These are phyloP conservation scores for Globisporangium ultimum DNA, from an alignment of 352 stramenopile genomes.

Conservation along the genomic window DNA sequence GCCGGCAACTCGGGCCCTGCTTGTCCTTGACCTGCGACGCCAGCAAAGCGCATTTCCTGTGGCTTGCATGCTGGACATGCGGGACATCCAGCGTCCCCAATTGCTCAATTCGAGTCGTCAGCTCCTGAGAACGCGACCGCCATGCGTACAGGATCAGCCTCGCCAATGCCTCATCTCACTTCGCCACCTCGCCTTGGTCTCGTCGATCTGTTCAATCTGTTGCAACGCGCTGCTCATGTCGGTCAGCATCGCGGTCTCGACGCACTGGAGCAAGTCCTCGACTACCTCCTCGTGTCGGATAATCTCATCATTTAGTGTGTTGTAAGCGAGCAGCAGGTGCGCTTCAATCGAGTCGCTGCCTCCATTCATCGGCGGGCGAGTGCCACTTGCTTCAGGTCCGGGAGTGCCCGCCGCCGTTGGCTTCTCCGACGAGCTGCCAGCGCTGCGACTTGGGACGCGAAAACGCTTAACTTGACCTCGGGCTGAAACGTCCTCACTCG, in stretches of 20 bases:
- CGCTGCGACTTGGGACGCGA: too few species aligned
- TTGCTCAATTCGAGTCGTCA: background rate
- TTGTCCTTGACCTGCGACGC: constrained; percentile 37
- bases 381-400: too few species aligned
- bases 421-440: too few species aligned
- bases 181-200: background rate
- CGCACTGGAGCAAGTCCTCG: constrained; percentile 20
- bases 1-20: background rate
- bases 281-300: constrained; percentile 37
- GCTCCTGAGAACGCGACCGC: background rate
- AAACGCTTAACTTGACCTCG: too few species aligned
- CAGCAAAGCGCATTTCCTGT: constrained; percentile 35
- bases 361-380: too few species aligned
- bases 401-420: too few species aligned
- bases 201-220: background rate
- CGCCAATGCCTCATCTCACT: background rate
- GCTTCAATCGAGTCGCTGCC: constrained; percentile 11
- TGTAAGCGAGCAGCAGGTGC: constrained; percentile 22
- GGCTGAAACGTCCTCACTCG: too few species aligned
- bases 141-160: background rate
- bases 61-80: constrained; percentile 33
- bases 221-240: background rate
- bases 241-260: constrained; percentile 12
- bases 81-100: constrained; percentile 27
- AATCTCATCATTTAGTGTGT: constrained; percentile 32